Evolutionary conservation across 805 yeast species (phyloP), one percentile per base, ranked within the genome.

Genomic region (Pichia gijzeniarum): DNA sequence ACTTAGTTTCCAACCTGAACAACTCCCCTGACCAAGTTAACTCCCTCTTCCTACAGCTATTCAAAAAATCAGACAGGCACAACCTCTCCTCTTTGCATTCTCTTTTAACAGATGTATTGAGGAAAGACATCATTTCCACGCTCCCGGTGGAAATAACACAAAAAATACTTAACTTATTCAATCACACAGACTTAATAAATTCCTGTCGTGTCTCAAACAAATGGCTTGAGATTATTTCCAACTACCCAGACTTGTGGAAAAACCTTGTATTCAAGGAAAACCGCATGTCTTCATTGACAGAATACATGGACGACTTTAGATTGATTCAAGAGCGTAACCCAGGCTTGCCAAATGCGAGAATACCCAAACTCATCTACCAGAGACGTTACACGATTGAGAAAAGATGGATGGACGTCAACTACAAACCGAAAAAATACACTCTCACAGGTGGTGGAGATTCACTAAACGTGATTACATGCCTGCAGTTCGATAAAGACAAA

Each of bases 401-500:
- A 44, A 78, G 93, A 60, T 93, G 99, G 98, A 83, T 79, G 76
- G 73, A 82, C 54, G 84, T 90, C 1, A 64, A 64, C 18, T 84
- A 76, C 58, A 70, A 67, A 41, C 97, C 98, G 1, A 73, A 71
- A 48, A 72, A 82, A 47, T 76, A 80, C 3, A 76, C 85, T 14
- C 72, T 83, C 9, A 72, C 76, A 13, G 87, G 86, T 5, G 88
- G 81, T 56, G 87, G 10, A 7, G 10, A 87, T 45, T 22, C 41
- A 3, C 44, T 77, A 22, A 81, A 81, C 56, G 95, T 91, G n/a
- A 93, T 93, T 2, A 93, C 99, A 1, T 93, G 98, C 59, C 69
- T 93, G 49, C 96, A 90, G 63, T 88, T 89, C 62, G 97, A 90
- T 60, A 88, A 85, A 40, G 90, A 89, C 52, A 82, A 81, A 58